Evolutionary conservation across 768 basidiomycete species (phyloP).

Genomic region (Russula earlei): DNA sequence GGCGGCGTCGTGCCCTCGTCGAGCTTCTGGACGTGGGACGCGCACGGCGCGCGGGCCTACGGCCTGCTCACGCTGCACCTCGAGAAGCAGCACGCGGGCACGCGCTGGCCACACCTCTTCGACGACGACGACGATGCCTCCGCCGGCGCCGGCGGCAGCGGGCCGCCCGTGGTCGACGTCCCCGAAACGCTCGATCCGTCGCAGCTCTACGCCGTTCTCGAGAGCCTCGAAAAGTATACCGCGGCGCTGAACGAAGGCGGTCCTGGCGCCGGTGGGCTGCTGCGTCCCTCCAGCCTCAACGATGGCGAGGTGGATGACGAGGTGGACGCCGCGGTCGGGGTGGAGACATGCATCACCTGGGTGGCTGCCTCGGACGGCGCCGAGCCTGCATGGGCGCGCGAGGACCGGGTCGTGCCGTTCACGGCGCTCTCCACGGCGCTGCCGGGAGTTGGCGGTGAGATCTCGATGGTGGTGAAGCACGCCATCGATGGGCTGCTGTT

Average conservation of each 20-base stretch:
- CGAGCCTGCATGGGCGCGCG: constrained; percentile 34
- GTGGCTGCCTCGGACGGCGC: constrained; percentile 40
- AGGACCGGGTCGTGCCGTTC: constrained; percentile 31
- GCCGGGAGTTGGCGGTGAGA: constrained; percentile 37
- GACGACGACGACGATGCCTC: too few species aligned
- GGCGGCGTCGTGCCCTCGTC: constrained; percentile 63
- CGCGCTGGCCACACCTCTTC: constrained; percentile 85
- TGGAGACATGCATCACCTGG: constrained; percentile 57
- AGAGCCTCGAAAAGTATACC: constrained; percentile 83
- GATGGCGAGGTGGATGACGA: constrained; percentile 91
- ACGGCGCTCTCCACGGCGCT: constrained; percentile 62
- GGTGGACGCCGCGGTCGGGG: constrained; percentile 67
- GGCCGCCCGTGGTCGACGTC: constrained; percentile 49
- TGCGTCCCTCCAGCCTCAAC: constrained; percentile 60
- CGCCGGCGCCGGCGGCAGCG: constrained; percentile 29
- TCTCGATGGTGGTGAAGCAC: constrained; percentile 57
- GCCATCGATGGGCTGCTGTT: constrained; percentile 30
- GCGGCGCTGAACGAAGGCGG: constrained; percentile 47
- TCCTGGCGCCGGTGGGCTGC: constrained; percentile 34
- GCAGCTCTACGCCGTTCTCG: constrained; percentile 68
- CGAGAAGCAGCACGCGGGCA: constrained; percentile 76
- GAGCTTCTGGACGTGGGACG: constrained; percentile 93
- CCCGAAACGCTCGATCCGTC: constrained; percentile 84
- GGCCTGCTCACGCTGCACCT: constrained; percentile 76
- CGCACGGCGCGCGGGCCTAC: constrained; percentile 55